Conservation (phyloP, 129 eudicot genomes). For the Helianthus tuberosus region DNA sequence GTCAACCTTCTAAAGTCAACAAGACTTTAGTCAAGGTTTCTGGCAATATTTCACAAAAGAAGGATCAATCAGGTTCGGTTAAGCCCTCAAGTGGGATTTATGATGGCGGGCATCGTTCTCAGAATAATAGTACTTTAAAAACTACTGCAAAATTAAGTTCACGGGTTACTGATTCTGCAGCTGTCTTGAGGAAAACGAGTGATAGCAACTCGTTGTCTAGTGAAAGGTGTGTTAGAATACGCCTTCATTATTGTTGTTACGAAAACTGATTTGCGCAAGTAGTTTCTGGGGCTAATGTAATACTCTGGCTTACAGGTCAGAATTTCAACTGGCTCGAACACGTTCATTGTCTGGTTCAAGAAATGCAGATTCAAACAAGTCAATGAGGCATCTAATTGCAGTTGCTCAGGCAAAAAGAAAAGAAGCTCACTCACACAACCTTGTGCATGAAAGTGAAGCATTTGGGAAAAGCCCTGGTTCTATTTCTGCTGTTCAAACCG, state of each 20-base stretch:
- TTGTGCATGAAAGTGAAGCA: constrained; percentile 46
- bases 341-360: constrained; percentile 44
- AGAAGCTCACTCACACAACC: constrained; percentile 65
- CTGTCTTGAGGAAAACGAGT: constrained; percentile 30
- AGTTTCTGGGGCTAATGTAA: constrained; percentile 22
- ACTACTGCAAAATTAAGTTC: constrained; percentile 51
- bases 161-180: constrained; percentile 36
- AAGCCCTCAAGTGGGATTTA: constrained; percentile 35
- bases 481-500: constrained; percentile 39
- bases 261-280: neutral
- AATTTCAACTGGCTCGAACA: constrained; percentile 42
- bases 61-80: constrained; percentile 43
- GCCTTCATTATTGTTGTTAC: neutral
- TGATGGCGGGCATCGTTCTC: constrained; percentile 39
- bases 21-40: constrained; percentile 46
- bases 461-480: constrained; percentile 53
- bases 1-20: constrained; percentile 24
- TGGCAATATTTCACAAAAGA: constrained; percentile 40
- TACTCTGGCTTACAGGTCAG: constrained; percentile 46
- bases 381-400: constrained; percentile 85
- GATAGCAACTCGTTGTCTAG: constrained; percentile 35
- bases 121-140: constrained; percentile 18
- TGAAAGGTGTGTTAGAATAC: constrained; percentile 52
- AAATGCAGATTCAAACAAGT: constrained; percentile 51
- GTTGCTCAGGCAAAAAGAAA: constrained; percentile 91